Evolutionary conservation across 163 green algal genomes (phyloP).

Genomic region (Trebouxia gelatinosa): DNA sequence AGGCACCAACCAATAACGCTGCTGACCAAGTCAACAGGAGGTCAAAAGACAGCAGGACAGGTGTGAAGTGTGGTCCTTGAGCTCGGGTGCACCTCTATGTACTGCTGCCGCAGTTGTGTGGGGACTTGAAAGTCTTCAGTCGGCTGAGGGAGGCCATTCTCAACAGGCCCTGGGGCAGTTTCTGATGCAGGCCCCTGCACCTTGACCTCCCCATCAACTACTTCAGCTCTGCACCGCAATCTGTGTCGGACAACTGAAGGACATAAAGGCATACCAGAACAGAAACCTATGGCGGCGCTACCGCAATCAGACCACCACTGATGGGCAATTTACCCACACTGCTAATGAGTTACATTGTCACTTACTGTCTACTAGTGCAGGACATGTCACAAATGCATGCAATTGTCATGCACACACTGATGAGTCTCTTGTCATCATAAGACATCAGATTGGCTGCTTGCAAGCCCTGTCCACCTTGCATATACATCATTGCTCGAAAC

Average conservation of each 20-base stretch:
- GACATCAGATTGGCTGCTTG: too few relatives aligned
- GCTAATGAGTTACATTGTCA: not conserved
- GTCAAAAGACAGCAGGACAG: too few relatives aligned
- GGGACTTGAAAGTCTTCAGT: slow-evolving; percentile 74
- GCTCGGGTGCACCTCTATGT: slow-evolving; percentile 57
- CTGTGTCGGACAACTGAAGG: too few relatives aligned
- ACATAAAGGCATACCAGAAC: not conserved
- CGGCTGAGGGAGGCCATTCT: too few relatives aligned
- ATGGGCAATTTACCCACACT: not conserved
- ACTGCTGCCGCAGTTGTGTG: slow-evolving; percentile 68
- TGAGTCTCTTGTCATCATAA: too few relatives aligned
- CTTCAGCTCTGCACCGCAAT: slow-evolving; percentile 25
- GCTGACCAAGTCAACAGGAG: too few relatives aligned
- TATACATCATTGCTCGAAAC: too few relatives aligned
- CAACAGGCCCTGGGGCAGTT: too few relatives aligned
- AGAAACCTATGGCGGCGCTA: not conserved
- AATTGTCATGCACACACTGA: not conserved
- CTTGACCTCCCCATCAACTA: slow-evolving; percentile 14
- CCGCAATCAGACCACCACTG: not conserved
- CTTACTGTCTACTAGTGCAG: not conserved
- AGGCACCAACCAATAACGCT: too few relatives aligned
- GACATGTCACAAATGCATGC: not conserved
- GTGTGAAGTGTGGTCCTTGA: too few relatives aligned
- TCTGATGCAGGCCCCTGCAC: slow-evolving; percentile 5
- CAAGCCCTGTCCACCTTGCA: too few relatives aligned